Evolutionary conservation across 2,329 filamentous ascomycete species (phyloP), one percentile per base, ranked within the genome.

Genomic region (Trichophyton mentagrophytes): DNA sequence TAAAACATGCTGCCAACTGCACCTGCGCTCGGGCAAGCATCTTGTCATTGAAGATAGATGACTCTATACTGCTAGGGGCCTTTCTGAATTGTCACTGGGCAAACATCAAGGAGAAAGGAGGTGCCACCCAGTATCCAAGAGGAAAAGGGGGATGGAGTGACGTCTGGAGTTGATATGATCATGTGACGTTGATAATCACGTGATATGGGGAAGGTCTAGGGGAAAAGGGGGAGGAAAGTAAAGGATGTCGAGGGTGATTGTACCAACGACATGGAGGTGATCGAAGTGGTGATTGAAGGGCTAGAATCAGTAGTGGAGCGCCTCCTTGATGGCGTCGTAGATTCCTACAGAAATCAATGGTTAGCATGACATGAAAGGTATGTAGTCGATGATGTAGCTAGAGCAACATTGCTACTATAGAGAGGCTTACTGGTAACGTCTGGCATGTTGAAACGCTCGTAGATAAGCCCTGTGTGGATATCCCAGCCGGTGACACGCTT

Each of bases 401-500:
- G 6, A 3, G 9, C 33, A 38, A 38, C 8, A 3, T 11, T 11
- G 33, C 11, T 9, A 13, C 33, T 38, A 13, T 9, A 38, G 33
- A 38, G 33, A 5, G 15, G 87, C 89, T 85, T 77, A 95, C 90
- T 85, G 13, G 88, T 83, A 67, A 95, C 86, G 74, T 96, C 91
- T 0, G 91, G 91, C 60, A 95, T 78, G 70, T 90, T 85, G 65
- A 89, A 89, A 69, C 80, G 84, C 73, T 96, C 91, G 73, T 84
- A 96, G 40, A 86, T 72, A 69, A 96, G 73, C 0, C 89, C 87
- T 36, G 85, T 86, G 71, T 92, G 91, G 59, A 88, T 90, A 70
- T 86, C 89, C 88, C 89, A 95, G n/a, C 91, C 90, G 2, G 89
- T 88, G 3, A 96, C 86, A 57, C 91, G 82, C 65, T 85, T 83